Conservation (phyloP, 1,284 basidiomycete genomes). For the Sporisorium iseilematis-ciliati region DNA sequence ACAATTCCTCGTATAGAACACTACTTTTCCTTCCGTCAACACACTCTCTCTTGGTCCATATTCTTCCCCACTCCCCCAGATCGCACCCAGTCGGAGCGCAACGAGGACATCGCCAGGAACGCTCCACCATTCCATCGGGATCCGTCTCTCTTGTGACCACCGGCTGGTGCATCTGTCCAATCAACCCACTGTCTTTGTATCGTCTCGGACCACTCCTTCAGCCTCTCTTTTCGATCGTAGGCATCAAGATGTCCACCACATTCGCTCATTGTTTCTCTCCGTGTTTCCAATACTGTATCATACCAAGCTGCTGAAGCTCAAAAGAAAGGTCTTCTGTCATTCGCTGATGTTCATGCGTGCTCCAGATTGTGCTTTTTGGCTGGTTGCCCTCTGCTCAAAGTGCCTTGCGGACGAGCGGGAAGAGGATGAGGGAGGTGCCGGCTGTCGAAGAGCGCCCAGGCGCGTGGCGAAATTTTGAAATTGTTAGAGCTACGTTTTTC, state of each 20-base stretch:
- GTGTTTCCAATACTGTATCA: slow-evolving; percentile 24
- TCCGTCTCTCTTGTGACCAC: slow-evolving; percentile 32
- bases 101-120: slow-evolving; percentile 46
- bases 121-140: slow-evolving; percentile 20
- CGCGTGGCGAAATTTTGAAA: no score
- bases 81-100: slow-evolving; percentile 4
- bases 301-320: slow-evolving; percentile 10
- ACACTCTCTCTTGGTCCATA: slow-evolving; percentile 1
- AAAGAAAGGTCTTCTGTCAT: not conserved
- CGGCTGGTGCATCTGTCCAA: not conserved
- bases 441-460: not conserved
- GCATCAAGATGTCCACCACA: slow-evolving; percentile 7
- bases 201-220: not conserved
- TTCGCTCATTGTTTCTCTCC: not conserved
- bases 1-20: not conserved
- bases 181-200: not conserved
- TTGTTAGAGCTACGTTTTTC: not conserved
- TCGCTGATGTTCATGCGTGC: not conserved
- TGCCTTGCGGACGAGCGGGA: not conserved
- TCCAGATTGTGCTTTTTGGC: not conserved
- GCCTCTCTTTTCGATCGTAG: slow-evolving; percentile 34
- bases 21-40: not conserved
- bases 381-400: not conserved
- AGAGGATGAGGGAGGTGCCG: not conserved
- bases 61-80: not conserved